These are phyloP conservation scores for Stemphylium lycopersici DNA, from an alignment of 2,329 filamentous ascomycete species.

Conservation along the genomic window DNA sequence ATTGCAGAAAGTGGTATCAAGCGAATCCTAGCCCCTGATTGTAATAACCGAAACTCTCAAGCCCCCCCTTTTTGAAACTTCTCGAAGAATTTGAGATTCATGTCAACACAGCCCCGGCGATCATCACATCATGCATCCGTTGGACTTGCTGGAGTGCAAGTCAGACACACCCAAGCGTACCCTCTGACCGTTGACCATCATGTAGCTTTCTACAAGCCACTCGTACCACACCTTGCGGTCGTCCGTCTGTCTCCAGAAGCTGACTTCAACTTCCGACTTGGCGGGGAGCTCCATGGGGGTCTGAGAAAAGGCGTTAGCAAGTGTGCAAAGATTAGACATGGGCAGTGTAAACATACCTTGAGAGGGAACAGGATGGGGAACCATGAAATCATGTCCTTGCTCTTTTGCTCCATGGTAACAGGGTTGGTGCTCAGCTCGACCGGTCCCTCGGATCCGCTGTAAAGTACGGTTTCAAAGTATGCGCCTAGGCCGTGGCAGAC, in stretches of 20 bases:
- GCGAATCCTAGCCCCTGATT: no score
- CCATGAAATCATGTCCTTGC: conserved; percentile 98
- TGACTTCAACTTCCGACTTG: conserved; percentile 83
- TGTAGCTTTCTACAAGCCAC: conserved; percentile 90
- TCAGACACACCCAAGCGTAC: conserved; percentile 65
- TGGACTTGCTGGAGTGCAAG: conserved; percentile 47
- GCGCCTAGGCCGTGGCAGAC: conserved; percentile 90
- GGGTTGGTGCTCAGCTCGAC: conserved; percentile 93
- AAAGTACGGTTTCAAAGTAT: conserved; percentile 97
- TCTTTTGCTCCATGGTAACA: conserved; percentile 88
- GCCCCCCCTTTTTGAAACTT: no score
- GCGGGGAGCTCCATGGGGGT: conserved; percentile 85
- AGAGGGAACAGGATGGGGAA: conserved; percentile 98
- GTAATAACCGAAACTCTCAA: no score
- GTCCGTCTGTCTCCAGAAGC: conserved; percentile 96
- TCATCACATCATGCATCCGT: conserved; percentile 48
- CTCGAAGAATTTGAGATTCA: background rate
- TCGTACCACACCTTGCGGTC: conserved; percentile 98
- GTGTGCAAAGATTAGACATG: background rate
- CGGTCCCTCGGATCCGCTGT: conserved; percentile 63
- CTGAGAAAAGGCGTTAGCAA: no score
- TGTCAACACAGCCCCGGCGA: no score
- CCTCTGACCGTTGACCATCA: conserved; percentile 64
- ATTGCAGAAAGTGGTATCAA: no score
- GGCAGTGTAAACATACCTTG: conserved; percentile 66